Evolutionary conservation across 1,284 basidiomycete species (phyloP).

Genomic region (Puccinia novopanici): DNA sequence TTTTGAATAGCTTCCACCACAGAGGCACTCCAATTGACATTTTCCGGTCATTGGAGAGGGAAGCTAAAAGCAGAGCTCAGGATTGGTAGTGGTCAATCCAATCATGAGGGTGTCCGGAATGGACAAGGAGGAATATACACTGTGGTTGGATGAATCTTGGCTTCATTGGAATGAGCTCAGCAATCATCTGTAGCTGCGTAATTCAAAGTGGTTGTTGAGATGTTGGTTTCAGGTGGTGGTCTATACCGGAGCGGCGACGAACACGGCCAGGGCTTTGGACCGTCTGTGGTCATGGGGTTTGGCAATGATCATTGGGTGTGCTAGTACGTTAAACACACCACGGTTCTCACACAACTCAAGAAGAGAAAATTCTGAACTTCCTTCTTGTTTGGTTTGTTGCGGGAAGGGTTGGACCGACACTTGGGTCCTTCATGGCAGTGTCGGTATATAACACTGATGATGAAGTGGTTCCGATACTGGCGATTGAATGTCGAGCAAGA

Average conservation of each 20-base stretch:
- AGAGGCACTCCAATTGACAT: no score
- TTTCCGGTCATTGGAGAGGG: no score
- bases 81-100: no score
- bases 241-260: constrained; percentile 41
- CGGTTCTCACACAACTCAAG: background rate
- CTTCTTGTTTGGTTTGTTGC: background rate
- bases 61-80: no score
- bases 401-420: constrained; percentile 43
- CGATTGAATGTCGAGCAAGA: constrained; percentile 38
- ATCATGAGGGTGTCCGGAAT: no score
- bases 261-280: constrained; percentile 43
- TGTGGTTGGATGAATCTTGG: no score
- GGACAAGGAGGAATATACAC: no score
- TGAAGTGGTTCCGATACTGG: constrained; percentile 47
- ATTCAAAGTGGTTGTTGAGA: background rate
- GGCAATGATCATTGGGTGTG: constrained; percentile 35
- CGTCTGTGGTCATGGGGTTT: constrained; percentile 38
- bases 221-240: constrained; percentile 15
- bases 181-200: no score
- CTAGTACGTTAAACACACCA: background rate
- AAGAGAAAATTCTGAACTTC: background rate
- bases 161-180: no score
- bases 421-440: constrained; percentile 40
- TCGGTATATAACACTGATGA: constrained; percentile 29
- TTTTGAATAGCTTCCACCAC: no score